These are phyloP conservation scores for Lactarius evosmus DNA, from an alignment of 768 basidiomycete genomes.

Conservation along the genomic window DNA sequence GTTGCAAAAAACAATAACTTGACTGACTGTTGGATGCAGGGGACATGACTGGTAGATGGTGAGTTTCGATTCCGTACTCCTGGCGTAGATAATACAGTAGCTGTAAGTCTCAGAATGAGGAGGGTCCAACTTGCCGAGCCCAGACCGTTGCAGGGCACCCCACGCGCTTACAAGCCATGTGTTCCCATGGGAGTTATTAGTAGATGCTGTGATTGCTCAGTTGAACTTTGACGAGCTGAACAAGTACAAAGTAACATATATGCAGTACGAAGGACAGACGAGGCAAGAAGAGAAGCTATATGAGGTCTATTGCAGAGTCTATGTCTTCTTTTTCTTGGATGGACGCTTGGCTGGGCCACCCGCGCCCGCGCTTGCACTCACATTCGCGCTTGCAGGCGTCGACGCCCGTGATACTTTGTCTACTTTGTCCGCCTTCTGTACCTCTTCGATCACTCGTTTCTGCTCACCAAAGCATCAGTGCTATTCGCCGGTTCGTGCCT, in stretches of 20 bases:
- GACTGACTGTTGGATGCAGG: too few species aligned
- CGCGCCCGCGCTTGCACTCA: conserved; percentile 44
- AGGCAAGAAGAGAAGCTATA: conserved; percentile 5
- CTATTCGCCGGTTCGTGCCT: not conserved
- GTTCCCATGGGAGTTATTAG: not conserved
- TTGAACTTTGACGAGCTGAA: not conserved
- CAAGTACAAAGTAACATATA: conserved; percentile 2
- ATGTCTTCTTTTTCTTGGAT: conserved; percentile 69
- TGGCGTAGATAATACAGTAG: too few species aligned
- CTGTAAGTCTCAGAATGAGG: too few species aligned
- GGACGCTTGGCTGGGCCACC: conserved; percentile 48
- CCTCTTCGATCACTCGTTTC: conserved; percentile 74
- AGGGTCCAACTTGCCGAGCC: too few species aligned
- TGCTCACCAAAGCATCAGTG: conserved; percentile 31
- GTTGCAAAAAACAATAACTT: too few species aligned
- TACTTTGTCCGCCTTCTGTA: conserved; percentile 45
- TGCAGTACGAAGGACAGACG: not conserved
- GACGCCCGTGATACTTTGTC: conserved; percentile 53
- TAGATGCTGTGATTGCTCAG: not conserved
- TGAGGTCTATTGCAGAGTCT: conserved; percentile 1
- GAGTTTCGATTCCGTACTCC: too few species aligned
- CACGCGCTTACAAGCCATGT: not conserved
- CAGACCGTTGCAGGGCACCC: too few species aligned
- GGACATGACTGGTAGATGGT: too few species aligned
- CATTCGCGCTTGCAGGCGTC: conserved; percentile 51